These are phyloP conservation scores for Phytophthora sp. DNA, from an alignment of 352 stramenopile genomes.

Conservation along the genomic window DNA sequence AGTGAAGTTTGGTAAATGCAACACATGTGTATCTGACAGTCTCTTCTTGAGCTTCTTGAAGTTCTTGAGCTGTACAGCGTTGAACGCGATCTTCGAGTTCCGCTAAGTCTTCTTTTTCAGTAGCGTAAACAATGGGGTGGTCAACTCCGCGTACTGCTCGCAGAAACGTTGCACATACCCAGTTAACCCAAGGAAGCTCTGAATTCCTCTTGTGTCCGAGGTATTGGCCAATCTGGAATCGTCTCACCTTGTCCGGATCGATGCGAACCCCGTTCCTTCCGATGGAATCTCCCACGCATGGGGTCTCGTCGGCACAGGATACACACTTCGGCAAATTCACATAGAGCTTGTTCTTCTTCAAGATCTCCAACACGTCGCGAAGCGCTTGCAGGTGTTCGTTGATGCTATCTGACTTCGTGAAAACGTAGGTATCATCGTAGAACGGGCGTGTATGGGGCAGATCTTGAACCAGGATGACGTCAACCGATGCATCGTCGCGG, in stretches of 20 bases:
- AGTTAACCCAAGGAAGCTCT: conserved; percentile 24
- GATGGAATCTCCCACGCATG: conserved; percentile 34
- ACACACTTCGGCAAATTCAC: conserved; percentile 38
- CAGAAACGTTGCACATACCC: conserved; percentile 31
- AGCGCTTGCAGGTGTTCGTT: no score
- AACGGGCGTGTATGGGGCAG: background rate
- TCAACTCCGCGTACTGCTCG: conserved; percentile 22
- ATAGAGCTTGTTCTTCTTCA: no score
- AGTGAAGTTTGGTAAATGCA: conserved; percentile 11
- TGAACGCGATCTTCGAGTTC: conserved; percentile 19
- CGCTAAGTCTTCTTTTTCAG: conserved; percentile 17
- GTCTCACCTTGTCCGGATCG: conserved; percentile 30
- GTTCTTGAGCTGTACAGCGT: conserved; percentile 3
- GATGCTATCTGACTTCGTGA: no score
- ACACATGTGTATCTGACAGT: conserved; percentile 6
- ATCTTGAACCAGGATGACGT: conserved; percentile 9
- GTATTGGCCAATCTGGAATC: conserved; percentile 29
- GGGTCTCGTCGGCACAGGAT: conserved; percentile 34
- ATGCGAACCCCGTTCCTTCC: conserved; percentile 22
- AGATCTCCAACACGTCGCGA: no score
- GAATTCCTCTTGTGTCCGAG: conserved; percentile 17
- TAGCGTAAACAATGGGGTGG: conserved; percentile 9
- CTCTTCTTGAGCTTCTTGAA: conserved; percentile 18
- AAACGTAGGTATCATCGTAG: conserved; percentile 16
- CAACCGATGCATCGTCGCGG: conserved; percentile 7